Base-by-base conservation (phyloP, 2,329 filamentous ascomycete species). In the Beauveria sp. region DNA sequence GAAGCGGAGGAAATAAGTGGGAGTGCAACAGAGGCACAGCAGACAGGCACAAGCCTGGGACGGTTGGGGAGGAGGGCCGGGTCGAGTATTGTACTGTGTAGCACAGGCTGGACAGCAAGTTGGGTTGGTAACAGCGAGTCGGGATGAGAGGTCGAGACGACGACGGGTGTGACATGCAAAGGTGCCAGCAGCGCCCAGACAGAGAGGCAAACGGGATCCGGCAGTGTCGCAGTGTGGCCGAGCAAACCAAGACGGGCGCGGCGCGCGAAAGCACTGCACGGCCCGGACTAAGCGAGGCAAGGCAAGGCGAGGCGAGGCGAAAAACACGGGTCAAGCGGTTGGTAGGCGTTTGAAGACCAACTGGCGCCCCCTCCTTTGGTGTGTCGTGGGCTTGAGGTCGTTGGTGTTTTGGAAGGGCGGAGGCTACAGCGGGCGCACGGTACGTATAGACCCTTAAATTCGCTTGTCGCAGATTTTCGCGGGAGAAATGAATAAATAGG, bases 61-160 rank as follows among this genome's bases (percentile, higher is more conserved):
- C 46, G 20, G 30, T 46, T 51, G 53, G 61, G 55, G 4, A 57
- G 34, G 43, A 48, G 44, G 10, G 63, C 58, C 41, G 55, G 63
- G 44, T 57, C 44, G 41, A 59, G 28, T 24, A 3, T 62, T 47
- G 8, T 50, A 55, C 30, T 55, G 18, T 28, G 63, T 64, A 12
- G 56, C 52, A 46, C 55, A 62, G 44, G 62, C 55, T 41, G 10
- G 34, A 43, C 55, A 24, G 55, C 43, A 43, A n/a, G 18, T 41
- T 20, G 28, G 43, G 3, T 5, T 20, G 55, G 46, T 51, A 12
- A 30, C 30, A 30, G 46, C 4, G 3, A n/a, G 16, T 18, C 46
- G 55, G 34, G 34, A 50, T n/a, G 8, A 58, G 46, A 48, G 34
- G 20, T 16, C 10, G 24, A 44, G 7, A 14, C 28, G 3, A 22